Evolutionary conservation across 1,284 basidiomycete genomes (phyloP), one percentile per base, ranked within the genome.

Genomic region (Sanguinoderma infundibulare): DNA sequence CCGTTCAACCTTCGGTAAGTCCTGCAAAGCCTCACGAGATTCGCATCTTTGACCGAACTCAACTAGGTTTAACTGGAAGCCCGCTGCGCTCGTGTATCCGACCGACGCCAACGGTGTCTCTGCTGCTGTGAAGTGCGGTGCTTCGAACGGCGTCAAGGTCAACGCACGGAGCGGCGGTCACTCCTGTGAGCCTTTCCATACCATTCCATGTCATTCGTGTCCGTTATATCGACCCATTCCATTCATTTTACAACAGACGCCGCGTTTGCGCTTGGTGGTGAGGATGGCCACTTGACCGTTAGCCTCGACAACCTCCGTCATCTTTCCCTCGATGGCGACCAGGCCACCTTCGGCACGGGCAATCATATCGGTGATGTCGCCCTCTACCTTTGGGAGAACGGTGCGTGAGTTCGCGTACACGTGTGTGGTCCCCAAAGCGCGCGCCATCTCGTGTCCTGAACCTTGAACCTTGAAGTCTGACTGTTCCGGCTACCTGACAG

Each of bases 251-350:
- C 5, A 22, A 3, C 28, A 60, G 59, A 60, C 40, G 59, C 59
- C 14, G 59, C 59, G 4, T 60, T 46, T 40, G 59, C 54, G 3
- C 49, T 60, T 5, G 59, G 59, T 6, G 59, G 59, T 6, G 59
- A 55, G 49, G 59, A 60, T 22, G 59, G 59, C 30, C 59, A 60
- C 59, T 47, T 60, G 53, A 60, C 54, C 26, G 59, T 60, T 15
- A 52, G 49, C 50, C 59, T 60, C 24, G 53, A 60, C 54, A 35
- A 60, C 30, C 54, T 60, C 34, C 59, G 59, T 7, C 53, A 55
- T 26, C 54, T 60, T 20, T 53, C 53, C 9, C 24, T 56, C 22
- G 22, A n/a, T 30, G 59, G 54, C 34, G 50, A 55, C 26, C 24
- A 26, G 24, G 59, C 54, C n/a, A 60, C 59, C 4, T 55, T 60